Evolutionary conservation across 306 rosid species (phyloP), one percentile per base, ranked within the genome.

Genomic region (Mucuna pruriens): DNA sequence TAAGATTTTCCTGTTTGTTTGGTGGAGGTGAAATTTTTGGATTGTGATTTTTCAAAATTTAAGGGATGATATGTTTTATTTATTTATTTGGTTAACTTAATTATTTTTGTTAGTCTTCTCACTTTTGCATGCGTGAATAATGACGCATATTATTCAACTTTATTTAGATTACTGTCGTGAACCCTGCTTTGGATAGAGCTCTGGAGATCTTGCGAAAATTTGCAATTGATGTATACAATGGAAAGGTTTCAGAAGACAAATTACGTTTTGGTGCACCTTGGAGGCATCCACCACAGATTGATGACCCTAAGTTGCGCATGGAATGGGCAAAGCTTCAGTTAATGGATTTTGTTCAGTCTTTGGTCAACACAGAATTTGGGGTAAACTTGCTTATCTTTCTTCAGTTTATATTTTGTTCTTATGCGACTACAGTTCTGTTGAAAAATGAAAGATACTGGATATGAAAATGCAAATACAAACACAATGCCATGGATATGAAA

Each of bases 231-330:
- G 97, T 89, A 39, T 79, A 7, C 34, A 84, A 57, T 20, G 97
- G 98, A 69, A 85, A 88, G 67, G 68, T 93, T 80, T 77, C 94
- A 19, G 86, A 92, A 80, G 98, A 93, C 66, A 84, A 20, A 86
- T 83, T 96, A 81, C 93, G 97, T 44, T 92, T 93, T 85, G 99
- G 98, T 31, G 97, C 99, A 69, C 94, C 99, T 71, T 96, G 99
- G 99, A 93, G 98, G 89, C 94, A 92, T 87, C 98, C 98, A 22
- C 99, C 99, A 38, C 76, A 83, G 2, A 79, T 71, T 61, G 89
- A 84, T 72, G 90, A 93, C 45, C 90, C 94, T 44, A 78, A 84
- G 79, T 78, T 86, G 84, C 55, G 68, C 80, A 61, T 23, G 86
- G 84, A 87, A 74, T 96, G 99, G 98, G 97, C 97, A 77, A 96